Evolutionary conservation across 345 rosid genomes (phyloP), one percentile per base, ranked within the genome.

Genomic region (Melaleuca quinquenervia): DNA sequence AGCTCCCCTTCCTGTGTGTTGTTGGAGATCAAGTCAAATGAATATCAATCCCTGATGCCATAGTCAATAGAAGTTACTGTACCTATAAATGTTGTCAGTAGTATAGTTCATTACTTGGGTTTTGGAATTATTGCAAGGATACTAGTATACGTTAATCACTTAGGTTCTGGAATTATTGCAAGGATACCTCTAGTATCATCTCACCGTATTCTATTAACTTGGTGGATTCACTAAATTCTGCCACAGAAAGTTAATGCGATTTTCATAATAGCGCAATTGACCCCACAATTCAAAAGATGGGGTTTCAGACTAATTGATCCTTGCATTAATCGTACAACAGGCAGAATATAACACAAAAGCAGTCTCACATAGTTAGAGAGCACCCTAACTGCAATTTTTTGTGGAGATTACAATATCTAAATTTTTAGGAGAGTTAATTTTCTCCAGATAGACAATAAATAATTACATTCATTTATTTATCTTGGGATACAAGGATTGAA

Each of bases 1-100:
- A 93, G 91, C 70, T 97, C 99, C 52, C 99, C 99, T 84, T 97
- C 99, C 99, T 97, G 86, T 56, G 84, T 70, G 76, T 64, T 64
- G 78, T 70, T 70, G 32, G 12, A 24, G 24, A 70, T 12, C 15
- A 70, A 70, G 78, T 64, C 45, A 32, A 70, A 70, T 70, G 78
- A 70, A 64, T 29, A 70, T 70, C 48, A 70, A 70, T 70, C 24
- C n/a, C 36, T 12, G 18, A 58, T 58, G 70, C 70, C 32, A n/a
- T n/a, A 58, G 70, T 58, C 70, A 58, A 58, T 58, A 58, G 70
- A 58, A 58, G 36, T 58, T 58, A 58, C 3, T 3, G n/a, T 58
- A 58, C 70, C 70, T n/a, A 58, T 58, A 58, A 58, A n/a, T n/a
- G 36, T 58, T 58, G 36, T 58, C 70, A n/a, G n/a, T n/a, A 32